Conservation (phyloP, 1,284 basidiomycete genomes). For the Moesziomyces sp. region DNA sequence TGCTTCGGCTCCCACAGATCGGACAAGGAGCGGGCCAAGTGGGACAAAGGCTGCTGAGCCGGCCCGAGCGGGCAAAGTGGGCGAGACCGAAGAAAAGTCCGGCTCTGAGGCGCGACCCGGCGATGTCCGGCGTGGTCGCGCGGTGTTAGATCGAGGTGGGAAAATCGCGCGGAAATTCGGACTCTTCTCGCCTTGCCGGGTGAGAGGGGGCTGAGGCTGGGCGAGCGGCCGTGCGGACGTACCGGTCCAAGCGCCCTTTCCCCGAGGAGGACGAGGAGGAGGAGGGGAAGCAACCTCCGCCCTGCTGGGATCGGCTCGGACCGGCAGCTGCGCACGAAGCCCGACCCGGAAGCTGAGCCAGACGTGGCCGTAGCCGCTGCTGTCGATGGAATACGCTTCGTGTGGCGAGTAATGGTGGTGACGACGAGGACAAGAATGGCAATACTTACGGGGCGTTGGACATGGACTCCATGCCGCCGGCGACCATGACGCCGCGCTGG, state of each 20-base stretch:
- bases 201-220: too few species aligned
- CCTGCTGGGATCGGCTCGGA: not conserved
- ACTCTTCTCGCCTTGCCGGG: too few species aligned
- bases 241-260: constrained; percentile 17
- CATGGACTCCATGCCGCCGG: constrained; percentile 71
- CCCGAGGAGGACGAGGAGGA: constrained; percentile 12
- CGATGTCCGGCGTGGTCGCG: not conserved
- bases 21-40: too few species aligned
- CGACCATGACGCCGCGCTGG: constrained; percentile 69
- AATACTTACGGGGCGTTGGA: constrained; percentile 68
- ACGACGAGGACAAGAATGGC: not conserved
- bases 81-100: not conserved
- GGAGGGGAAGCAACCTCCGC: not conserved
- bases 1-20: too few species aligned
- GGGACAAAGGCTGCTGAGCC: too few species aligned
- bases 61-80: constrained; percentile 3
- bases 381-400: not conserved
- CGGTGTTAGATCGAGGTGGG: constrained; percentile 8
- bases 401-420: constrained; percentile 1
- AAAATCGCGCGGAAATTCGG: not conserved
- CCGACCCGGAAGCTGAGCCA: not conserved
- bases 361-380: not conserved
- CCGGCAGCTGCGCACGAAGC: not conserved
- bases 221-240: constrained; percentile 11
- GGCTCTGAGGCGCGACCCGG: not conserved